Evolutionary conservation across 805 yeast genomes (phyloP), one percentile per base, ranked within the genome.

Genomic region (Candida khao-thaluensis): DNA sequence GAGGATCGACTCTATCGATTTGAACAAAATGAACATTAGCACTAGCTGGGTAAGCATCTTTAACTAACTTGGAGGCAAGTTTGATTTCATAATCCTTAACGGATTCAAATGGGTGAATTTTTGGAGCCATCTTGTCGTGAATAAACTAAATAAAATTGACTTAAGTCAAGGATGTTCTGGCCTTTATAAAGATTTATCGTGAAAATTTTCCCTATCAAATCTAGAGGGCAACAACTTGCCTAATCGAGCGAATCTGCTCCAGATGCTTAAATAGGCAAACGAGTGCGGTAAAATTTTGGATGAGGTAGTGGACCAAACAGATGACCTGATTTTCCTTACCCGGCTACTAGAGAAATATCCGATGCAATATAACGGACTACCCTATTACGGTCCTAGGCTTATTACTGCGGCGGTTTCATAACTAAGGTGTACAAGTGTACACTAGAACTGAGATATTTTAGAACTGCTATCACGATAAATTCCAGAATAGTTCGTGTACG

Each of bases 1-100:
- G 90, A 23, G 95, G 95, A 56, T 85, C 95, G 33, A 76, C 51
- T 57, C 80, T 73, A 56, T 83, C 90, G 44, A 81, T 63, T 57
- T 78, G 85, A 37, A 76, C 71, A 58, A 82, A 82, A 58, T 80
- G 85, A 38, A 81, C 77, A 48, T 69, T 64, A 35, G 71, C 76
- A 12, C 64, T 53, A 22, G 76, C 76, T 14, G 77, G 71, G 54
- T 75, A 62, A 38, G 74, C 54, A 55, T 77, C 82, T 63, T 81
- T 81, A 61, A 81, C 64, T 44, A 81, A 69, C 60, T 78, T 77
- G 37, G 81, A 54, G 30, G 85, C 76, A 46, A 71, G 59, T 57
- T 72, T 68, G 52, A 80, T 62, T 64, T 81, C 88, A 35, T 59
- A 70, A 48, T 79, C 85, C 32, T 73, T 68, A 49, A 74, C 74